Base-by-base conservation (phyloP, 345 rosid species). In the Citrus unshiu region DNA sequence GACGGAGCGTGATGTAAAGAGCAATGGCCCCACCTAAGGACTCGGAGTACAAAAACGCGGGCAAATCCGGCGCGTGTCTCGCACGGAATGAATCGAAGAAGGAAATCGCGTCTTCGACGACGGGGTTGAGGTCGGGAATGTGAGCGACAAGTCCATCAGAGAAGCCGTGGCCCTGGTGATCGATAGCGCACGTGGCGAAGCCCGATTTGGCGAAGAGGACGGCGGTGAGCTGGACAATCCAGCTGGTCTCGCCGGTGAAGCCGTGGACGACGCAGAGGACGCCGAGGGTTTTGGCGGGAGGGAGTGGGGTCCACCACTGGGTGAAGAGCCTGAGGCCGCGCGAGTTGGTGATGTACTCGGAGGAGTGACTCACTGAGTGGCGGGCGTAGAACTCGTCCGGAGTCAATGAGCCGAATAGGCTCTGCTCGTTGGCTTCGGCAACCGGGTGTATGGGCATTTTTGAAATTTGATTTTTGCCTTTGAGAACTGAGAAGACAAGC, bases 101-200 rank as follows among this genome's bases (percentile, higher is more conserved):
- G 4, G 85, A 51, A 61, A 91, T 81, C 78, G 98, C 95, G 79
- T 96, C 99, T 64, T 91, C 95, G 19, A 96, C 88, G 14, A 96
- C 89, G 40, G 90, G 94, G 80, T 90, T 79, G 71, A 96, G 69
- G 80, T 90, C 91, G 0, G 99, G 99, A 35, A 94, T 87, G 73
- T 96, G 98, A 51, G 88, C 82, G 10, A 66, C 58, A 56, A 95
- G 86, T 18, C 97, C 98, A 21, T 93, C 98, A 24, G 98, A 96
- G 90, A 87, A 88, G 75, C 99, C 99, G 81, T 96, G 99, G 78
- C 99, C 99, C 79, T 93, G 98, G 85, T 96, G 99, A 82, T 94
- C 99, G 71, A 96, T 88, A 4, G 97, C 97, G 70, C 98, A 96
- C 29, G 91, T 86, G 77, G 85, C 88, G 81, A 91, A 94, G 0